phyloP scores from a whole-genome alignment of 306 rosid species.

The Mucuna pruriens region DNA sequence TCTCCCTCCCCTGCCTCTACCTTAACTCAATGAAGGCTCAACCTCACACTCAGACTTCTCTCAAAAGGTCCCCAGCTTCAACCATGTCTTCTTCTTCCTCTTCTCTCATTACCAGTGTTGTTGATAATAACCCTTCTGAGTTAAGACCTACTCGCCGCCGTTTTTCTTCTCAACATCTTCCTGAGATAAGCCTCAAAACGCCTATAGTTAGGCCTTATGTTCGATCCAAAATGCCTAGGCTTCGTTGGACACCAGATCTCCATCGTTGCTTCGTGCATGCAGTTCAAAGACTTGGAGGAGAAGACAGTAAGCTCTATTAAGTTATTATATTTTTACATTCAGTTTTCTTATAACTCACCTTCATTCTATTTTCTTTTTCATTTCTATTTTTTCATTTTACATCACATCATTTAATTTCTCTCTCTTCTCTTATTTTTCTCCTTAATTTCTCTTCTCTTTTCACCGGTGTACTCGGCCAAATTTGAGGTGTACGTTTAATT shows the following conservation, averaged over 20 bases:
- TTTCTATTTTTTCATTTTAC: no score
- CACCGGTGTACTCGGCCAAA: no score
- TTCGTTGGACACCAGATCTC: conserved; percentile 89
- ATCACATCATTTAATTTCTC: no score
- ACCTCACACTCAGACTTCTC: conserved; percentile 13
- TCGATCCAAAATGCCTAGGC: conserved; percentile 77
- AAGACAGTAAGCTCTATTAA: conserved; percentile 56
- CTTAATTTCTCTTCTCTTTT: no score
- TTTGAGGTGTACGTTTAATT: no score
- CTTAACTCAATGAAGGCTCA: conserved; percentile 40
- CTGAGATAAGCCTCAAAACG: conserved; percentile 44
- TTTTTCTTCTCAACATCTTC: background rate
- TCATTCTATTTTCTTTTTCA: no score
- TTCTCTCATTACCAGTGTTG: conserved; percentile 40
- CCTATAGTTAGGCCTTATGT: conserved; percentile 63
- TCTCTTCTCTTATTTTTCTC: no score
- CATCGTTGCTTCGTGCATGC: conserved; percentile 91
- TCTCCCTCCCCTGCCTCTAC: conserved; percentile 3
- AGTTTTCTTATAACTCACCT: no score
- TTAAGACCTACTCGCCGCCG: conserved; percentile 3
- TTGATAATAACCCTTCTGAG: conserved; percentile 1
- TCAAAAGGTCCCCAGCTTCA: conserved; percentile 31
- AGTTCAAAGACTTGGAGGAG: conserved; percentile 84
- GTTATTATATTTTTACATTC: no score
- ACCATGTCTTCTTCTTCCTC: conserved; percentile 42